Percentiles rank a stretch among this genome's conserved stretches.
Evolutionary conservation across 169 alveolate genomes (phyloP).

Genomic region (Plasmodium fragile): DNA sequence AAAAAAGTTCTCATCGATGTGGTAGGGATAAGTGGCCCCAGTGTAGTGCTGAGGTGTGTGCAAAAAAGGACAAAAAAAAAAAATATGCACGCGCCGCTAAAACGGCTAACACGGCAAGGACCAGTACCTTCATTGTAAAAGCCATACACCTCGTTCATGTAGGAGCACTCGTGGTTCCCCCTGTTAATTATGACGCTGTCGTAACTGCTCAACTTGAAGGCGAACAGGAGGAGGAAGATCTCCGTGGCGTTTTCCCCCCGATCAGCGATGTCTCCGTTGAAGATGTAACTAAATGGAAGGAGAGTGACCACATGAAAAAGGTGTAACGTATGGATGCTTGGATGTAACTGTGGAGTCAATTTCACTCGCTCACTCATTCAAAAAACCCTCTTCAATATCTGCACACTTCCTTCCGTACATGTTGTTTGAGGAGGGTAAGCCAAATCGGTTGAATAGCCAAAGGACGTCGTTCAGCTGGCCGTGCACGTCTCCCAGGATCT

Average conservation of each 20-base stretch:
- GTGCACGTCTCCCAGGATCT: constrained; percentile 92
- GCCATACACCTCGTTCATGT: constrained; percentile 94
- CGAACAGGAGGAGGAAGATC: constrained; percentile 88
- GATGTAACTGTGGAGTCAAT: not conserved
- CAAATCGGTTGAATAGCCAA: constrained; percentile 91
- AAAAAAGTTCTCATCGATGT: not conserved
- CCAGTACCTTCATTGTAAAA: constrained; percentile 90
- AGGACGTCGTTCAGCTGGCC: constrained; percentile 93
- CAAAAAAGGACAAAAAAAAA: not conserved
- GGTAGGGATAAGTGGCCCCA: not conserved
- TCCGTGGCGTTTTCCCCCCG: constrained; percentile 92
- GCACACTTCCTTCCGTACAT: constrained; percentile 60
- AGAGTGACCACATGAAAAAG: not conserved
- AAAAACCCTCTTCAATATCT: not conserved
- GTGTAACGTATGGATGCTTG: not conserved
- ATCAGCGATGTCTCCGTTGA: constrained; percentile 95
- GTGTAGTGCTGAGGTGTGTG: not conserved
- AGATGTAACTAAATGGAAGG: constrained; percentile 19
- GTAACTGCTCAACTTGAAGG: constrained; percentile 90
- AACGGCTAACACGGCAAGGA: too few relatives aligned
- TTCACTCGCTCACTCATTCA: not conserved
- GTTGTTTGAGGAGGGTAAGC: constrained; percentile 90
- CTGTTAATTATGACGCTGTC: constrained; percentile 90
- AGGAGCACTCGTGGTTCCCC: constrained; percentile 94
- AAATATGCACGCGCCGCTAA: too few relatives aligned